These are phyloP conservation scores for Podospora pseudocomata DNA, from an alignment of 495 filamentous ascomycete species.

Conservation along the genomic window DNA sequence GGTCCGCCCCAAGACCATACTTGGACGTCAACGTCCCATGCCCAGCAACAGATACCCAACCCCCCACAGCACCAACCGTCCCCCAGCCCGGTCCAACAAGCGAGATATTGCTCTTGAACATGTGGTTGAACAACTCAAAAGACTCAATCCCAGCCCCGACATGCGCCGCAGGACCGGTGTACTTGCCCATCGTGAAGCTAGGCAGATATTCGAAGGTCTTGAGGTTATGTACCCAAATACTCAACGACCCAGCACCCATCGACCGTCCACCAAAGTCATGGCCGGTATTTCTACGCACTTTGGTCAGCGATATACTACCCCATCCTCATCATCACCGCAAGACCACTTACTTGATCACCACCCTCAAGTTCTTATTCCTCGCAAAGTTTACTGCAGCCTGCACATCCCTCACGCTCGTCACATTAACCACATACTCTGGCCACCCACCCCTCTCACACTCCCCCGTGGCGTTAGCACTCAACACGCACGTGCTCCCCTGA, in stretches of 20 bases:
- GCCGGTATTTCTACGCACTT: conserved; percentile 56
- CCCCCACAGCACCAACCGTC: conserved; percentile 51
- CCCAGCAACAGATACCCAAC: conserved; percentile 52
- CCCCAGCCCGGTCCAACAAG: conserved; percentile 45
- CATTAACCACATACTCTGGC: conserved; percentile 58
- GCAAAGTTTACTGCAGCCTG: conserved; percentile 61
- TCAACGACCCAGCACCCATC: conserved; percentile 51
- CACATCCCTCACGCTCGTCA: conserved; percentile 52
- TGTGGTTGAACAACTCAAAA: conserved; percentile 42
- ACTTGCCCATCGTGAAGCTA: conserved; percentile 36
- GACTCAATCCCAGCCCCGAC: conserved; percentile 46
- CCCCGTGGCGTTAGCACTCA: conserved; percentile 12
- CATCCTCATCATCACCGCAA: background rate
- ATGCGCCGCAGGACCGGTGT: conserved; percentile 43
- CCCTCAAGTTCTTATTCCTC: conserved; percentile 52
- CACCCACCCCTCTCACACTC: conserved; percentile 56
- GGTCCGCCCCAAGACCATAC: conserved; percentile 51
- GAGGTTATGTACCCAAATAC: conserved; percentile 57
- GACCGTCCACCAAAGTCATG: conserved; percentile 62
- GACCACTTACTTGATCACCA: conserved; percentile 59
- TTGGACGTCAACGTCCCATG: conserved; percentile 41
- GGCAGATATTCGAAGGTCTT: conserved; percentile 46
- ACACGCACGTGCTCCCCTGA: conserved; percentile 36
- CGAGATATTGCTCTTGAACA: conserved; percentile 35
- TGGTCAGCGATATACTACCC: conserved; percentile 12